Conservation (phyloP, 805 yeast species). For the Scheffersomyces amazonensis region DNA sequence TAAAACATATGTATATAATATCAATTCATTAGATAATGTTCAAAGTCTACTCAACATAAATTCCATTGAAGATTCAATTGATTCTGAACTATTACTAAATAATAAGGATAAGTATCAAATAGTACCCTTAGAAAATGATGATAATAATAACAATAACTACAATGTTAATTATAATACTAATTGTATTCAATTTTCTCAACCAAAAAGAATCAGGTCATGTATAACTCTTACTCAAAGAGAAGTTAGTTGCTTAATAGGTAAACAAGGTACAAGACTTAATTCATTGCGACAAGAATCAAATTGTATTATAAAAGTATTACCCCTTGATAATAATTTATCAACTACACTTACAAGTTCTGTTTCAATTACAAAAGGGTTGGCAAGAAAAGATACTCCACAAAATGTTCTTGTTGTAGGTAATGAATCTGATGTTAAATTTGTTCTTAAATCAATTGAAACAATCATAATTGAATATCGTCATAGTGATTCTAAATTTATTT, state of each 20-base stretch:
- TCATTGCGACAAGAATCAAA: slow-evolving; percentile 17
- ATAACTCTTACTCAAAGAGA: slow-evolving; percentile 11
- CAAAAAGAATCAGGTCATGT: neutral
- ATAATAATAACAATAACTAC: too few relatives aligned
- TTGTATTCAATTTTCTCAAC: too few relatives aligned
- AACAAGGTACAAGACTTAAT: slow-evolving; percentile 19
- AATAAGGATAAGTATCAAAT: too few relatives aligned
- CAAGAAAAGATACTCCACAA: slow-evolving; percentile 15
- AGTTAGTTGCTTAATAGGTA: slow-evolving; percentile 23
- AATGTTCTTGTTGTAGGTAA: slow-evolving; percentile 15
- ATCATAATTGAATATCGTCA: slow-evolving; percentile 5
- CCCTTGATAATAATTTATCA: slow-evolving; percentile 1
- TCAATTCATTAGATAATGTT: too few relatives aligned
- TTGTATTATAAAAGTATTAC: slow-evolving; percentile 20
- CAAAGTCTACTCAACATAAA: too few relatives aligned
- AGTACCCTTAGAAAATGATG: too few relatives aligned
- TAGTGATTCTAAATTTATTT: slow-evolving; percentile 4
- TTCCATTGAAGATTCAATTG: too few relatives aligned
- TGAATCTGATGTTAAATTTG: slow-evolving; percentile 11
- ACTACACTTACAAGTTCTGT: neutral
- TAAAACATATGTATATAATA: too few relatives aligned
- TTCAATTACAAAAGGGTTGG: neutral
- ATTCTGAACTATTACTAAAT: too few relatives aligned
- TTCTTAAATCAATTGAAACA: slow-evolving; percentile 8
- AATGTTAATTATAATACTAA: too few relatives aligned